Conservation (phyloP, 495 filamentous ascomycete genomes). For the Amorphotheca resinae region DNA sequence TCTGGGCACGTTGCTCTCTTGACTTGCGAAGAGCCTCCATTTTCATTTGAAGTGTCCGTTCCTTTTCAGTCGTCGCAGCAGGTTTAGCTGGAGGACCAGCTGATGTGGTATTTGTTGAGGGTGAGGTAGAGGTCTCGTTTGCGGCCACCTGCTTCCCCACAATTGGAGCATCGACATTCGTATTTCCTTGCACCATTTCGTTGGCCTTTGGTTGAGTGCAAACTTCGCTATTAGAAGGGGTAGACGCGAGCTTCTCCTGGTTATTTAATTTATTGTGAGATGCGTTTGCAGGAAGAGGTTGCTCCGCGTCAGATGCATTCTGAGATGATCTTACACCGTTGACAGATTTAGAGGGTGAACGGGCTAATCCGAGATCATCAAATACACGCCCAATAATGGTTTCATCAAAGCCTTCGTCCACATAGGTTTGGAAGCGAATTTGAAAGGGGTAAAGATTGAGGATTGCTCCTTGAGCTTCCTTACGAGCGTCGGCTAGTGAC, state of each 20-base stretch:
- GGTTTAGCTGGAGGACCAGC: constrained; percentile 8
- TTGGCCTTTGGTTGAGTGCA: neutral
- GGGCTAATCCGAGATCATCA: constrained; percentile 36
- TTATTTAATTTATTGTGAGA: neutral
- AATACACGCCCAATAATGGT: constrained; percentile 50
- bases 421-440: constrained; percentile 53
- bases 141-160: neutral
- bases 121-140: constrained; percentile 17
- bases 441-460: constrained; percentile 49
- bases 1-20: constrained; percentile 17
- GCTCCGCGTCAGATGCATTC: neutral
- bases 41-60: constrained; percentile 20
- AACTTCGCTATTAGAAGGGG: neutral
- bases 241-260: neutral
- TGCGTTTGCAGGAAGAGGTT: neutral
- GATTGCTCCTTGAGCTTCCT: constrained; percentile 58
- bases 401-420: constrained; percentile 60
- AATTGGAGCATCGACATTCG: no score
- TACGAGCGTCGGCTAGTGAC: constrained; percentile 39
- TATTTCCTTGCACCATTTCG: neutral
- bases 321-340: neutral
- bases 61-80: constrained; percentile 17
- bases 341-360: neutral
- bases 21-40: constrained; percentile 24
- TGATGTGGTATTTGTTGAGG: constrained; percentile 13